Percentiles rank a stretch among this genome's conserved stretches.
These are phyloP conservation scores for Colletotrichum lindemuthianum DNA, from an alignment of 2,329 filamentous ascomycete genomes.

Conservation along the genomic window DNA sequence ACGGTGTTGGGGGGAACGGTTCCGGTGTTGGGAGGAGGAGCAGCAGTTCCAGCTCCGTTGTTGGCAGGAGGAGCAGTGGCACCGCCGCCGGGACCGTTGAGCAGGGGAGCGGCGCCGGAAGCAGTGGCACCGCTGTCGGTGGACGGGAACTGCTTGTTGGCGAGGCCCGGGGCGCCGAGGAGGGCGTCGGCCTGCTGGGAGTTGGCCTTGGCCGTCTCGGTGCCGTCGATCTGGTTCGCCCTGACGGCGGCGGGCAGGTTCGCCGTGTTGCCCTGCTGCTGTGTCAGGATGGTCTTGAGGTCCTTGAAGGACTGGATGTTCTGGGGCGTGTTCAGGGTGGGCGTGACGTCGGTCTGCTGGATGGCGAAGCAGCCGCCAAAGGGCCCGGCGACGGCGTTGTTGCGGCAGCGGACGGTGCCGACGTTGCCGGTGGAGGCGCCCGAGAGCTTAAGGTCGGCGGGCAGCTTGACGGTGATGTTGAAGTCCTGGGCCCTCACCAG, in stretches of 20 bases:
- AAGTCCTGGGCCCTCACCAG: slow-evolving; percentile 66
- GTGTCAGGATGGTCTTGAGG: slow-evolving; percentile 55
- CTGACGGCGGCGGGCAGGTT: slow-evolving; percentile 56
- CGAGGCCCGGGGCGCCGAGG: slow-evolving; percentile 41
- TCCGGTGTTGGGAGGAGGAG: no score
- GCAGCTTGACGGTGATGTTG: slow-evolving; percentile 65
- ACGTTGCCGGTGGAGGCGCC: slow-evolving; percentile 67
- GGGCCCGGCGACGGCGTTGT: slow-evolving; percentile 65
- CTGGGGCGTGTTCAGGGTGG: slow-evolving; percentile 54
- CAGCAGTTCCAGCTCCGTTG: no score
- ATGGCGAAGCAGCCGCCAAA: slow-evolving; percentile 69
- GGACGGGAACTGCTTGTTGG: slow-evolving; percentile 44
- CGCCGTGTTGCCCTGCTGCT: slow-evolving; percentile 61
- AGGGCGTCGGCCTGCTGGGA: slow-evolving; percentile 52
- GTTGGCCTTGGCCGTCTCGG: slow-evolving; percentile 41
- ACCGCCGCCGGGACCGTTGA: slow-evolving; percentile 31
- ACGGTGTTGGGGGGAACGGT: no score
- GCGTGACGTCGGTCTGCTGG: slow-evolving; percentile 59
- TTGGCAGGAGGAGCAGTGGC: not conserved
- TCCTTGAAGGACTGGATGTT: slow-evolving; percentile 58
- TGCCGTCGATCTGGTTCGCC: slow-evolving; percentile 55
- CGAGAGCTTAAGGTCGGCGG: slow-evolving; percentile 57
- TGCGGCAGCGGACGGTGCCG: slow-evolving; percentile 69
- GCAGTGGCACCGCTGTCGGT: slow-evolving; percentile 17
- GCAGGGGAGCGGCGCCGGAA: slow-evolving; percentile 7